Conservation (phyloP, 805 yeast genomes). For the Blastobotrys muscicola region DNA sequence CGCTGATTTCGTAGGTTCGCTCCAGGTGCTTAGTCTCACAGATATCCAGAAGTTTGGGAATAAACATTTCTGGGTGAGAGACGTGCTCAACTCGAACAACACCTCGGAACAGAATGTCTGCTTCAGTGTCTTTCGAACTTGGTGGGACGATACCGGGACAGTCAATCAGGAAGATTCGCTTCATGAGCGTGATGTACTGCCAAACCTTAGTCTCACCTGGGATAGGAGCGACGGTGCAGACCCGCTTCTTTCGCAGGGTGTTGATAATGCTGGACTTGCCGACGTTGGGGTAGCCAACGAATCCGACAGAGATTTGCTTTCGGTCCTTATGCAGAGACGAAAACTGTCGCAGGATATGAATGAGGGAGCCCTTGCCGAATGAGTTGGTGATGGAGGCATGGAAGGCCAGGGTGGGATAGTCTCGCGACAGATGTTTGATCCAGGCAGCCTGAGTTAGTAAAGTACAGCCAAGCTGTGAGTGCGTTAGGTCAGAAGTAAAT, state of each 20-base stretch:
- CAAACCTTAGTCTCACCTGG: conserved; percentile 99
- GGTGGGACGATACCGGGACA: conserved; percentile 99
- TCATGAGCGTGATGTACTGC: conserved; percentile 97
- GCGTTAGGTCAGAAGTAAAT: not conserved
- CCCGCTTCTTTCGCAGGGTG: conserved; percentile 89
- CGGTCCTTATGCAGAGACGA: conserved; percentile 85
- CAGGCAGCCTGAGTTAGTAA: conserved; percentile 82
- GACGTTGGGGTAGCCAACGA: conserved; percentile 97
- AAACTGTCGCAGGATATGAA: conserved; percentile 88
- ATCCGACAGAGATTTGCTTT: conserved; percentile 93
- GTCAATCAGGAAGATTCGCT: conserved; percentile 87
- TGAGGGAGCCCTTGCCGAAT: conserved; percentile 93
- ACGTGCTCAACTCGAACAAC: conserved; percentile 99
- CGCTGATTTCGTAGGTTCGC: conserved; percentile 88
- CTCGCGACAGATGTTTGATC: conserved; percentile 90
- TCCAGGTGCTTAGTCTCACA: conserved; percentile 87
- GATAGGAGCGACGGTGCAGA: conserved; percentile 93
- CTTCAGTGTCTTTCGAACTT: conserved; percentile 74
- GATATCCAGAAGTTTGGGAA: conserved; percentile 73
- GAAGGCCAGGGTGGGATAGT: conserved; percentile 90
- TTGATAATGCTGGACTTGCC: conserved; percentile 95
- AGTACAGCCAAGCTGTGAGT: conserved; percentile 10
- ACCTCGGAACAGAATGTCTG: conserved; percentile 90
- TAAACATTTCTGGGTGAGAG: conserved; percentile 88
- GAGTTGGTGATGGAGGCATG: conserved; percentile 97